Conservation (phyloP, 2,329 filamentous ascomycete species). For the Pseudocercospora vitis region DNA sequence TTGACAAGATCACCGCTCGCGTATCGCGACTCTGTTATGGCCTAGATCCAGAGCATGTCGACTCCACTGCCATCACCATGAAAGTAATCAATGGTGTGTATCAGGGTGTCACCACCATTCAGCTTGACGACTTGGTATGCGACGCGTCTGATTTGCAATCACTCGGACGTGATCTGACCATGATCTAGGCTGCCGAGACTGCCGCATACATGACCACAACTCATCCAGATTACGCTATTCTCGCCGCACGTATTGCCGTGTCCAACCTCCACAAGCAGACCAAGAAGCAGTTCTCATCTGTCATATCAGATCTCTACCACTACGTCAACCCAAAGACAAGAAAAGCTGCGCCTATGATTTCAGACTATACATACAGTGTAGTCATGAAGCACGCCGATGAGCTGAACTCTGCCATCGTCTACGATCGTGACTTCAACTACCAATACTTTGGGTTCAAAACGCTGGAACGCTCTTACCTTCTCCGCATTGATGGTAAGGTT, state of each 20-base stretch:
- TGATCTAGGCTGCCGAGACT: conserved; percentile 84
- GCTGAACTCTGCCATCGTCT: conserved; percentile 97
- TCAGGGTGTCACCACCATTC: conserved; percentile 92
- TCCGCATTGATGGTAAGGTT: conserved; percentile 93
- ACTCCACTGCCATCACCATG: conserved; percentile 96
- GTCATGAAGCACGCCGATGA: conserved; percentile 97
- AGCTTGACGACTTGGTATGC: conserved; percentile 93
- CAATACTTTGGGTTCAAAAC: conserved; percentile 99
- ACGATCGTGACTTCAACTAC: conserved; percentile 99
- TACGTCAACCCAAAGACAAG: conserved; percentile 95
- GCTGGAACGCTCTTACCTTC: conserved; percentile 92
- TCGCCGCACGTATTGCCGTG: conserved; percentile 95
- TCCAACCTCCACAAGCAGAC: conserved; percentile 99
- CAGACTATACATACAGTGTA: conserved; percentile 82
- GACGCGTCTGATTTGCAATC: conserved; percentile 11
- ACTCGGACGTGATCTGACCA: conserved; percentile 8
- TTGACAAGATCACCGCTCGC: conserved; percentile 99
- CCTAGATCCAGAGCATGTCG: conserved; percentile 91
- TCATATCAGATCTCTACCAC: conserved; percentile 88
- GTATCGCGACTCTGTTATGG: conserved; percentile 97
- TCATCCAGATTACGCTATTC: conserved; percentile 97
- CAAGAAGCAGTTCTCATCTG: conserved; percentile 99
- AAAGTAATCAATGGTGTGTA: conserved; percentile 99
- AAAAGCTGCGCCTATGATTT: conserved; percentile 88
- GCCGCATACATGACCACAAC: conserved; percentile 99